Evolutionary conservation across 1,284 basidiomycete genomes (phyloP), one percentile per base, ranked within the genome.

Genomic region (Cystobasidium pallidum): DNA sequence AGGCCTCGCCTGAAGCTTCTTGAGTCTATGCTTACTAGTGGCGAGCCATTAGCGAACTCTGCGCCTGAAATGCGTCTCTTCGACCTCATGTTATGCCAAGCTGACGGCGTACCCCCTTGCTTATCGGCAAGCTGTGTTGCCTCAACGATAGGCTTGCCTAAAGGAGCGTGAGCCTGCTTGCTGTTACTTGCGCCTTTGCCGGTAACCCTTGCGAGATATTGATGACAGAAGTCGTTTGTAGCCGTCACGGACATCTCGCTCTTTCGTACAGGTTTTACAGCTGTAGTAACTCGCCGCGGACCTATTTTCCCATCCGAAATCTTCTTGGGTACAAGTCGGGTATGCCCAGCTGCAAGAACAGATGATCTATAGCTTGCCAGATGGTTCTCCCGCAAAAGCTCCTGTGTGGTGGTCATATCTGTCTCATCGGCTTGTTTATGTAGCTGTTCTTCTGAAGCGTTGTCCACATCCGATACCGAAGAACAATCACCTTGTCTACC

Each of bases 51-150:
- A 32, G 17, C 19, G 13, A 10, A 34, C 4, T 3, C 32, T 15
- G n/a, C 24, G 13, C 54, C 24, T 3, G 30, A n/a, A 4, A n/a
- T 34, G n/a, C 58, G 58, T 45, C 36, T 43, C 58, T 61, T 61
- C 2, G 58, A 61, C 26, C 58, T 61, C 58, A 61, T 43, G 43
- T 61, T 61, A 15, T 41, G 36, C 58, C 58, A 61, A 43, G 39
- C 43, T 61, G 58, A 45, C 26, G 58, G 58, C 32, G 58, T 61
- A 10, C 39, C 36, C 21, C 19, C 21, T 1, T 30, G 54, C 10
- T 19, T 34, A 3, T 57, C 13, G 19, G 4, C 54, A 51, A 26
- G 49, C 54, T 57, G 54, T 10, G 32, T 19, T 36, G 32, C 19
- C 19, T 4, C 54, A n/a, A 19, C 19, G 15, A 57, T 57, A 34